Evolutionary conservation across 2,329 filamentous ascomycete species (phyloP), one percentile per base, ranked within the genome.

Genomic region (Colletotrichum spinosum): DNA sequence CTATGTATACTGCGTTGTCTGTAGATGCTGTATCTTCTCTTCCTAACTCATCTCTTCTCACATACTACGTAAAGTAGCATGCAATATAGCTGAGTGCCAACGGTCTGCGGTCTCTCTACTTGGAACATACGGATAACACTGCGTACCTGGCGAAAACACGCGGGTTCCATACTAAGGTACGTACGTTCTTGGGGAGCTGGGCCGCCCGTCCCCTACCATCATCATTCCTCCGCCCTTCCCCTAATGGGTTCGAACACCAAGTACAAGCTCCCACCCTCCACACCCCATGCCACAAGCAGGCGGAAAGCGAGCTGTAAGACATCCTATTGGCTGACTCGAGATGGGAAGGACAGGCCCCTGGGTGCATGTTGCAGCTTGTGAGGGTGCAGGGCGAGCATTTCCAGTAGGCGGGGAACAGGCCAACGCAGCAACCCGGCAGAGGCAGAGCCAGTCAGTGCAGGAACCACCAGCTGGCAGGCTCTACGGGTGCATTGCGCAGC

Each of bases 381-480:
- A 25, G 25, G 58, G 57, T 55, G 50, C 61, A 65, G 51, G 55
- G 56, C 44, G 57, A 37, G 46, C 58, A 66, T 15, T 54, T 35
- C 38, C 35, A 49, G 55, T 50, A 41, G 57, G 52, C 50, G 62
- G 57, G 56, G 62, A 65, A 62, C 60, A 67, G 54, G 50, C 53
- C 39, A 52, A 44, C 58, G 52, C 41, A 58, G 55, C 54, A 44
- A 59, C 64, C 60, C 44, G 13, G 48, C 46, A 13, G 51, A 53
- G 62, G 25, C 25, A 25, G 25, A 25, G 25, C 62, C 53, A 59
- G 60, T 54, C 64, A 65, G 64, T 64, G 60, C 60, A 64, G 60
- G 60, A 65, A 55, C 60, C 58, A 55, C 60, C 42, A 13, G 10
- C 15, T 17, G 44, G 39, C 42, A 41, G 50, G 34, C n/a, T 44